Evolutionary conservation across 2,329 filamentous ascomycete species (phyloP), one percentile per base, ranked within the genome.

Genomic region (Knufia petricola): DNA sequence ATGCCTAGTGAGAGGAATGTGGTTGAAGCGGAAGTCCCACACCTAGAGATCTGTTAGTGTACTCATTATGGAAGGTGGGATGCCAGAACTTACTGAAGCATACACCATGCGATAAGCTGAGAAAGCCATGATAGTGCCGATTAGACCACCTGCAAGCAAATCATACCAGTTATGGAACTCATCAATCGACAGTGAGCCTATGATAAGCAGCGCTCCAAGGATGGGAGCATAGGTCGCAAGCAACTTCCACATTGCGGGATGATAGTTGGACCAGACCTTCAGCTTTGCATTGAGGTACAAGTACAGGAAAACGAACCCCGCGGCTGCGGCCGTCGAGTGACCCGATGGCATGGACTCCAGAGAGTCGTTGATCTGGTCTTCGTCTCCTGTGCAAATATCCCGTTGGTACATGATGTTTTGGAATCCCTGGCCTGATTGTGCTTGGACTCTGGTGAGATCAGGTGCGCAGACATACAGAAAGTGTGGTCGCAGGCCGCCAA

Each of bases 101-200:
- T 83, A 86, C 2, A 77, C 73, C 79, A 83, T 83, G 47, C 82
- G 70, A 61, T 84, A 85, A 0, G 74, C 62, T 1, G 73, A 76
- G 57, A 84, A 79, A 0, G 82, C 82, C 65, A 84, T 77, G 51
- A 77, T 60, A 1, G 75, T 79, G 2, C 82, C 83, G 39, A 86
- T 83, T 34, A 76, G 60, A 0, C 74, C 81, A 3, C 82, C 83
- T 0, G 78, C 80, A 0, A 85, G 50, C n/a, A 84, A 69, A 49
- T 87, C 83, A 52, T 86, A 86, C 79, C 81, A 84, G 65, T 87
- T 81, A 66, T 88, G 84, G 61, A 73, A 85, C 61, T 85, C 78
- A 55, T 87, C 79, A 49, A 87, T 85, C 0, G 81, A 85, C 8
- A 87, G 66, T 0, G 81, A 77, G 4, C 82, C 82, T 1, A 76